Base-by-base conservation (phyloP, 257 asterid genomes). In the Solanum rostratum region DNA sequence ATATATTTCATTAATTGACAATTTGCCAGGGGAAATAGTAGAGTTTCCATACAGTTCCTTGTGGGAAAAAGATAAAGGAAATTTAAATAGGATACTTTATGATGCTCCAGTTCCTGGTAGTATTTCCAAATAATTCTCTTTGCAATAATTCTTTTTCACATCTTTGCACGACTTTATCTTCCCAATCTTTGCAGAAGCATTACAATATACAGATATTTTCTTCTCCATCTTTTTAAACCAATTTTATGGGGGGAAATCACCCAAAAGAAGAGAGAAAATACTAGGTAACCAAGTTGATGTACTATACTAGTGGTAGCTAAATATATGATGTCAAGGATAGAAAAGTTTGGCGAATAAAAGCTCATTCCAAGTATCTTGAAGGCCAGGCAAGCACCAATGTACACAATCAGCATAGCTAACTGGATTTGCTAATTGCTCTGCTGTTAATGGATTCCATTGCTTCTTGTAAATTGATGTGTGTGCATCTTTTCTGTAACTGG, bases 341-440 rank as follows among this genome's bases (percentile, higher is more conserved):
- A 93, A 93, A 45, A 93, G 93, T 86, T 94, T 93, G 22, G 97
- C 81, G 16, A 90, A 95, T 60, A 95, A 52, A 12, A 94, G 90
- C 87, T 94, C 93, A 49, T 93, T 95, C 99, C 99, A 95, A 62
- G 92, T 91, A 60, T 95, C 98, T 45, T 90, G 97, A 45, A 95
- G 84, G 15, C 98, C 98, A 1, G 98, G 98, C 53, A 94, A 83
- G 65, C 99, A 95, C 99, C 99, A 95, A 46, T 95, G 99, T 5
- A 92, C 88, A 89, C 99, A 95, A 71, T 95, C 98, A 0, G 99
- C 97, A 24, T 90, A 93, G 86, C 92, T 88, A 6, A 13, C 79
- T 0, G 97, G 97, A 55, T 92, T 86, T 0, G 92, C 92, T 1
- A 85, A 57, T 80, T 94, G 92, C 80, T 91, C 80, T 3, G 85